phyloP scores from a whole-genome alignment of 1,284 basidiomycete genomes.

The Ceratobasidium sp. region DNA sequence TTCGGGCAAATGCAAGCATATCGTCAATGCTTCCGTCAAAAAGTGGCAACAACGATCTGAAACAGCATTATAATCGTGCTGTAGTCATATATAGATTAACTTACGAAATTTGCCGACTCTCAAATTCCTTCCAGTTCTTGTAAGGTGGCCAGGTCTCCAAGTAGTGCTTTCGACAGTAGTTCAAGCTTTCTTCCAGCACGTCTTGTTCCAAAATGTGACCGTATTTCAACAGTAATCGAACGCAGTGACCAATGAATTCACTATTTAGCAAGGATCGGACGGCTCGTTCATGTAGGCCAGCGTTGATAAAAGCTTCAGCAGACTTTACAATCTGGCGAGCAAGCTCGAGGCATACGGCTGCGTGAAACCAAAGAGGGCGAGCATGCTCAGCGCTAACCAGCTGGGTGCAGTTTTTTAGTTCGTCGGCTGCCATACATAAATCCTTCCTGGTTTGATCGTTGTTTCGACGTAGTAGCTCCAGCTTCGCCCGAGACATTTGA shows the following conservation, averaged over 20 bases:
- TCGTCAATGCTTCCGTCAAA: constrained; percentile 11
- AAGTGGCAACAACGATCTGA: neutral
- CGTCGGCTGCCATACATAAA: neutral
- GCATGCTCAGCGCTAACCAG: neutral
- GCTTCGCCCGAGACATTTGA: constrained; percentile 5
- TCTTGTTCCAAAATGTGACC: neutral
- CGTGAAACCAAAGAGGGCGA: constrained; percentile 17
- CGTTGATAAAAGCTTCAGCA: constrained; percentile 2
- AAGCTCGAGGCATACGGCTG: constrained; percentile 2
- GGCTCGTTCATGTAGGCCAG: constrained; percentile 3
- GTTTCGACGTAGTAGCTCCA: neutral
- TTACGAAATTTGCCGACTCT: no score
- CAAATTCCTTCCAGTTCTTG: neutral
- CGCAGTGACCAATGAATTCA: neutral
- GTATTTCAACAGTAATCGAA: neutral
- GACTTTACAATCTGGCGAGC: neutral
- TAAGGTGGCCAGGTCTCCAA: no score
- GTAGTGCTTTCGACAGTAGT: neutral
- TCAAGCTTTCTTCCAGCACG: neutral
- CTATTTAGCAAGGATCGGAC: neutral
- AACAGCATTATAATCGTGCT: no score
- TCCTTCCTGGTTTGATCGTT: neutral
- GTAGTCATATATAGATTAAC: no score
- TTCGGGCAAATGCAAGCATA: neutral
- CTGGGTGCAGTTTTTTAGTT: neutral